Evolutionary conservation across 257 asterid genomes (phyloP), one percentile per base, ranked within the genome.

Genomic region (Petunia secreta): DNA sequence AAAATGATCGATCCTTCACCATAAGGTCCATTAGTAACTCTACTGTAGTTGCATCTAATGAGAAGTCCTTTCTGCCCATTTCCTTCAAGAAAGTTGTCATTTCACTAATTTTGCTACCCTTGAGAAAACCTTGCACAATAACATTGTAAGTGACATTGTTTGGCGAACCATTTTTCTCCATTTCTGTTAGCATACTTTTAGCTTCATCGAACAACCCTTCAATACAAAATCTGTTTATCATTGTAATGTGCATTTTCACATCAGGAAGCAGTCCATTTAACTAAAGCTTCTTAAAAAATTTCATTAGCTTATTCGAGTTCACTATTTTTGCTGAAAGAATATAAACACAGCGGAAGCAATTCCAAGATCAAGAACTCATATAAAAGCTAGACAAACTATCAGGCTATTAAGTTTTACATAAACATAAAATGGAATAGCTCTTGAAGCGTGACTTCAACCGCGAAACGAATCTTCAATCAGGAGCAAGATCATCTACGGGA

Each of bases 121-220:
- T 50, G 8, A 80, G 77, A 25, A 60, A 65, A 13, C 77, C 82
- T n/a, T 15, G 79, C 1, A 80, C 54, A 16, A 84, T 48, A 46
- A 68, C 53, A 62, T 67, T 66, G 41, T 46, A 78, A 4, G 79
- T 78, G 1, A 60, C 10, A 38, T 10, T 15, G 69, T 82, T 1
- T 4, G 82, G 63, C 6, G 25, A 13, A 16, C 75, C 82, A 63
- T 37, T 39, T 13, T 25, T 25, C 25, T 25, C 25, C 25, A 25
- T 25, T 25, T 25, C 25, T 25, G 25, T 25, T 25, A 25, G 7
- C 15, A 67, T 54, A 9, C 3, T 60, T 77, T 82, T 78, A 0
- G 82, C 82, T 55, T 82, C 85, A 8, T 68, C 11, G 2, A 79
- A 4, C 44, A 73, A 43, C 11, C 80, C 83, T 48, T 53, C 62